Base-by-base conservation (phyloP, 495 filamentous ascomycete genomes). In the Umbilicaria muhlenbergii region DNA sequence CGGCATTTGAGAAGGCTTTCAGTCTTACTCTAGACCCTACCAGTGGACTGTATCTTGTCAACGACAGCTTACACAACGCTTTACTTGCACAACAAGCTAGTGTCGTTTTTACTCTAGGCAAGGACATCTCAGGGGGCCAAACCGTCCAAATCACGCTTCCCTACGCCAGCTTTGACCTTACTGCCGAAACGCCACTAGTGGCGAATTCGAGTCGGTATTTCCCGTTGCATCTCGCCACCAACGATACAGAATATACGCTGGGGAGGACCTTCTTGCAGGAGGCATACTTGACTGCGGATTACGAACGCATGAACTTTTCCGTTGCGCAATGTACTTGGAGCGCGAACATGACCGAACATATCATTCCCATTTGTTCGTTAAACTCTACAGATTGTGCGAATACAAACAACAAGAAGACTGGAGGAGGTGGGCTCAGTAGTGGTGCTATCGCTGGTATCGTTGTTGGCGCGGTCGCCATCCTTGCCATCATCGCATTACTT, bases 181-280 rank as follows among this genome's bases (percentile, higher is more conserved):
- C 43, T 6, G 36, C 28, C 11, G 42, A 50, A 11, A 47, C 55
- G 31, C 61, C 63, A 0, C 43, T 66, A 0, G 43, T 64, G 13
- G 33, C 50, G 0, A 54, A 57, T 19, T 44, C 45, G 5, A 57
- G 55, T 3, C 49, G 51, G 15, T 76, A 73, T 44, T 76, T 75
- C 45, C 72, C 72, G 0, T 52, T 76, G 14, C 63, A 61, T 36
- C 54, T 63, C 15, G 69, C 65, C 10, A 50, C 51, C 21, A 65
- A 72, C 43, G 50, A 60, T 12, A 58, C 55, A 0, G 69, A 74
- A 44, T 75, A 70, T 50, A 69, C 65, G 0, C 57, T 76, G 3
- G 72, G 72, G 3, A 55, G 71, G 15, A 61, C 62, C 10, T 76
- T 76, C 39, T 48, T 76, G 14, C 72, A 76, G 52, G 71, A 75